Base-by-base conservation (phyloP, 768 basidiomycete species). In the Termitomyces heimii region DNA sequence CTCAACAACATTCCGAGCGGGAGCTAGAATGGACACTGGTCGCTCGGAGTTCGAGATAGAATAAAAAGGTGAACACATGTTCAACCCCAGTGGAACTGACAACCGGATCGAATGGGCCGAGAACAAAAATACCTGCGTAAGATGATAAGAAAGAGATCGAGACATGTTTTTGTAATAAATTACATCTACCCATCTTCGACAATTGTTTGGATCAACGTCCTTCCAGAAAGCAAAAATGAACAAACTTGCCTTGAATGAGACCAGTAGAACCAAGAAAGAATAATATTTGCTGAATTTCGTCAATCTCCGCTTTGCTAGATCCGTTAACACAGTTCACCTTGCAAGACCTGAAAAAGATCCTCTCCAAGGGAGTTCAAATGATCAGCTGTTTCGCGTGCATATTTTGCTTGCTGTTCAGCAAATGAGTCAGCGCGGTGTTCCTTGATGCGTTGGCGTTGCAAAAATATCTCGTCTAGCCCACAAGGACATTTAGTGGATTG, bases 251-350 rank as follows among this genome's bases (percentile, higher is more conserved):
- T 84, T 48, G 84, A 85, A 67, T 89, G 84, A 47, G 79, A 83
- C 81, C 85, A 88, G 62, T 87, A 87, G 68, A 85, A 88, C 84
- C 86, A 88, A 9, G 79, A 78, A 44, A 89, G 70, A 43, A 90
- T 74, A 14, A 86, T 74, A 44, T 79, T 75, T 10, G 86, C 88
- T 91, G 50, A 6, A 49, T 44, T 24, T 20, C 28, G 29, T 37
- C 29, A 35, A 18, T 31, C 39, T 35, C 32, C 55, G 32, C 54
- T 40, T 45, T 49, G n/a, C 20, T 26, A 54, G 8, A 37, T 20
- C 16, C 16, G 29, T 13, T n/a, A 37, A 26, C 39, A 34, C n/a
- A 66, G 32, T 51, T 56, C 61, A 85, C 87, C 80, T 82, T 89
- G 88, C 10, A 87, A 63, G 18, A 80, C 75, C 63, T 83, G 80